Percentiles rank a stretch among this genome's conserved stretches.
Conservation (phyloP, 345 rosid species). For the Salix exigua region DNA sequence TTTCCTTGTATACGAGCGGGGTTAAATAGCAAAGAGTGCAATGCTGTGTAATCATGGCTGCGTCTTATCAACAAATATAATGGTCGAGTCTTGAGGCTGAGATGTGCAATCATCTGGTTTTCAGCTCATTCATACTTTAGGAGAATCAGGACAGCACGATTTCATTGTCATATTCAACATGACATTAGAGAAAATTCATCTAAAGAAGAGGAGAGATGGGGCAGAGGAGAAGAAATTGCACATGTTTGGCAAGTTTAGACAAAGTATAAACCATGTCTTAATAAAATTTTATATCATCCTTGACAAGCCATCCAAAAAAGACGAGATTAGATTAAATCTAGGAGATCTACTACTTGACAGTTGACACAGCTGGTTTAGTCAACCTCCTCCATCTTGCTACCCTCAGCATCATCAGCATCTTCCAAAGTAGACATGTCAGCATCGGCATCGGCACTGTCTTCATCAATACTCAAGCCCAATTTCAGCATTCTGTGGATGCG, state of each 20-base stretch:
- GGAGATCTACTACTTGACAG: background rate
- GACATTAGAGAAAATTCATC: background rate
- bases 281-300: background rate
- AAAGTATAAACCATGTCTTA: background rate
- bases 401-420: conserved; percentile 16
- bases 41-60: too few relatives aligned
- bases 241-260: background rate
- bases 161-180: too few relatives aligned
- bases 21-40: too few relatives aligned
- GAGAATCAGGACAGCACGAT: too few relatives aligned
- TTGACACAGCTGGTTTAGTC: background rate
- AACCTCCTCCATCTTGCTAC: conserved; percentile 22
- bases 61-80: too few relatives aligned
- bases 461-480: conserved; percentile 16
- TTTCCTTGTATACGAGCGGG: too few relatives aligned
- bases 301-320: background rate
- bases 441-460: background rate
- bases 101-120: too few relatives aligned
- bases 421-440: conserved; percentile 7
- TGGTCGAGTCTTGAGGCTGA: too few relatives aligned
- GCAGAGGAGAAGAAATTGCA: background rate
- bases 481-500: conserved; percentile 21
- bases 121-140: too few relatives aligned
- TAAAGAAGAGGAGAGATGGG: background rate
- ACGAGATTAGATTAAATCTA: background rate